Evolutionary conservation across 768 basidiomycete species (phyloP).

Genomic region (Kwoniella sp.): DNA sequence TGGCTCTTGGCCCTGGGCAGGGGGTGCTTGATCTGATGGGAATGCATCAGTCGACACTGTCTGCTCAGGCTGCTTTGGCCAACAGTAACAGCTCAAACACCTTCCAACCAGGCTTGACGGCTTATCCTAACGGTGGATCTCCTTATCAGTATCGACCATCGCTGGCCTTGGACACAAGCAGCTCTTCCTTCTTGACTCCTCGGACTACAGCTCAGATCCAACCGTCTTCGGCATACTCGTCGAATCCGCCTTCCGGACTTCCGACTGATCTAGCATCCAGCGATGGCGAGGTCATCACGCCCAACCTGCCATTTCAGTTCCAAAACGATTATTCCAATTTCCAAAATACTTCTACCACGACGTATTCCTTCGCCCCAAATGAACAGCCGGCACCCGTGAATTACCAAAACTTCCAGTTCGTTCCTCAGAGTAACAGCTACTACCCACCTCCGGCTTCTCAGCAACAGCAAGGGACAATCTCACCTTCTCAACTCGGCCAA

Average conservation of each 20-base stretch:
- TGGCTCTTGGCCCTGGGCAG: slow-evolving; percentile 20
- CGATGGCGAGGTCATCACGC: slow-evolving; percentile 27
- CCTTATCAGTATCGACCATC: slow-evolving; percentile 22
- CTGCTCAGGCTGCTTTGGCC: neutral
- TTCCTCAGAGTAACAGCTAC: slow-evolving; percentile 10
- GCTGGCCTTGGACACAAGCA: slow-evolving; percentile 23
- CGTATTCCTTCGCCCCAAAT: neutral
- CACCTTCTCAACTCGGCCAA: slow-evolving; percentile 34
- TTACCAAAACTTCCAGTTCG: slow-evolving; percentile 9
- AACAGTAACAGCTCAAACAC: neutral
- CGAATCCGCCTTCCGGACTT: slow-evolving; percentile 17
- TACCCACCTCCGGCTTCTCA: slow-evolving; percentile 5
- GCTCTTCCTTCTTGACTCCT: slow-evolving; percentile 11
- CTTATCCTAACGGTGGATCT: slow-evolving; percentile 7
- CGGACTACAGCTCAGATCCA: slow-evolving; percentile 14
- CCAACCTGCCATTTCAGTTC: slow-evolving; percentile 9
- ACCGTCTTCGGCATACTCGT: slow-evolving; percentile 13
- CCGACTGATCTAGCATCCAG: slow-evolving; percentile 5
- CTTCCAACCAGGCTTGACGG: neutral
- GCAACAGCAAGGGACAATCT: slow-evolving; percentile 34
- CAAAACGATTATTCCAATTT: slow-evolving; percentile 11
- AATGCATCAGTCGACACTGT: slow-evolving; percentile 13
- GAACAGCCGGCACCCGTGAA: slow-evolving; percentile 7
- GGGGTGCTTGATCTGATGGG: slow-evolving; percentile 21
- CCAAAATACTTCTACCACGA: neutral